Evolutionary conservation across 73 alveolate genomes (phyloP).

Genomic region (Paramecium biaurelia): DNA sequence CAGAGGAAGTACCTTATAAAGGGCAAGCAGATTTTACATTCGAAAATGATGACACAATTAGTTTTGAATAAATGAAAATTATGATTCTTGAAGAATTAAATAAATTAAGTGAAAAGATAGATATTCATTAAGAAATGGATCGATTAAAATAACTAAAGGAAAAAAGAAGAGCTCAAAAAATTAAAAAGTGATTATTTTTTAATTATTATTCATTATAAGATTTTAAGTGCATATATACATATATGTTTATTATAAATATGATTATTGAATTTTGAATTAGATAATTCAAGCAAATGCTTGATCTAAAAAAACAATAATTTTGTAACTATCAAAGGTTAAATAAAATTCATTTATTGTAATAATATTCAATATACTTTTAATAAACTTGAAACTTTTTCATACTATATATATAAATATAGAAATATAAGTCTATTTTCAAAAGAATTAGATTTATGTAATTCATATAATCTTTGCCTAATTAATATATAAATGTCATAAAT

Average conservation of each 20-base stretch:
- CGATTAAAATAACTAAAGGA: background rate
- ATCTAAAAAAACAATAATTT: too few species aligned
- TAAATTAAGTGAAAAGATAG: conserved; percentile 24
- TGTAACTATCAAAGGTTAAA: too few species aligned
- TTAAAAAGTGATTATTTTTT: background rate
- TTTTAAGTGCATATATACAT: background rate
- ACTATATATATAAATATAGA: too few species aligned
- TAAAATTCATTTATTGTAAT: background rate
- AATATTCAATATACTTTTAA: too few species aligned
- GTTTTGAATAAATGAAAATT: conserved; percentile 33
- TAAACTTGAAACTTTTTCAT: background rate
- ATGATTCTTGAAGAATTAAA: conserved; percentile 58
- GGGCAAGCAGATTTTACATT: conserved; percentile 49
- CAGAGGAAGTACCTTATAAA: conserved; percentile 42
- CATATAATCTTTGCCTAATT: too few species aligned
- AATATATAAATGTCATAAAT: background rate
- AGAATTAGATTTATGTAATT: too few species aligned
- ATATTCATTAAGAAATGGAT: background rate
- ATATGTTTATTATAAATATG: too few species aligned
- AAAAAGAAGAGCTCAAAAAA: background rate
- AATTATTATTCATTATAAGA: background rate
- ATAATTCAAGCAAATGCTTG: too few species aligned
- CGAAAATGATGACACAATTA: conserved; percentile 52
- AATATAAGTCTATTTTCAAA: too few species aligned
- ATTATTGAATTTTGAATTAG: background rate